Conservation (phyloP, 441 rosid species). For the Adansonia rubrostipa region DNA sequence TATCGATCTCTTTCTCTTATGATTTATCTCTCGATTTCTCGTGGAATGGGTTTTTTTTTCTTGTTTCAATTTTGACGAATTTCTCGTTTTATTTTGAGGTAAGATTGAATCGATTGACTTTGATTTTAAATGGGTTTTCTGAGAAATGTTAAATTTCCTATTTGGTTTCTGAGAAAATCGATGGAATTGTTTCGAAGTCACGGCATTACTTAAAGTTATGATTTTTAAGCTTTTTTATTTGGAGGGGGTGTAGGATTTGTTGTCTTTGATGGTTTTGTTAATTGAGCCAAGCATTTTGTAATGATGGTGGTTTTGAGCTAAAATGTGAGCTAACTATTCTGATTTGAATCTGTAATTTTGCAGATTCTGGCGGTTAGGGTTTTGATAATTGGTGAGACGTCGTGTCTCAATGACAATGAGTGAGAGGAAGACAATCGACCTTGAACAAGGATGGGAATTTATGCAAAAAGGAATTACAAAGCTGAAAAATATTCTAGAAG, state of each 20-base stretch:
- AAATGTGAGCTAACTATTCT: not conserved
- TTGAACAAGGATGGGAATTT: constrained; percentile 55
- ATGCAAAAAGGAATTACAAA: constrained; percentile 55
- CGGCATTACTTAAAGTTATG: not conserved
- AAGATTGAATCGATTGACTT: constrained; percentile 4
- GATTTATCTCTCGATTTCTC: not conserved
- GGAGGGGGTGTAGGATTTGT: not conserved
- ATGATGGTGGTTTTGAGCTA: constrained; percentile 1
- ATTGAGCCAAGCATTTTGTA: not conserved
- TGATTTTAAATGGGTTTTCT: not conserved
- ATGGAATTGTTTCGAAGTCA: not conserved
- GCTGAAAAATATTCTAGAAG: constrained; percentile 53
- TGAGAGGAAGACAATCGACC: constrained; percentile 46
- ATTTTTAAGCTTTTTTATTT: not conserved
- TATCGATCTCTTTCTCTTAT: constrained; percentile 4
- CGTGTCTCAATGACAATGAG: constrained; percentile 44
- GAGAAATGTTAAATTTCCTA: not conserved
- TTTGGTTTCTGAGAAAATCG: not conserved
- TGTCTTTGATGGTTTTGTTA: constrained; percentile 8
- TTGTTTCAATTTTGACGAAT: not conserved
- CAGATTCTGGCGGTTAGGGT: constrained; percentile 23
- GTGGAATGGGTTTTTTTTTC: not conserved
- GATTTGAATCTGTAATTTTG: constrained; percentile 16
- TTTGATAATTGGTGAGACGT: constrained; percentile 15
- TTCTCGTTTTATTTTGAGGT: not conserved